phyloP scores from a whole-genome alignment of 495 filamentous ascomycete species.

The Friedmanniomyces endolithicus region DNA sequence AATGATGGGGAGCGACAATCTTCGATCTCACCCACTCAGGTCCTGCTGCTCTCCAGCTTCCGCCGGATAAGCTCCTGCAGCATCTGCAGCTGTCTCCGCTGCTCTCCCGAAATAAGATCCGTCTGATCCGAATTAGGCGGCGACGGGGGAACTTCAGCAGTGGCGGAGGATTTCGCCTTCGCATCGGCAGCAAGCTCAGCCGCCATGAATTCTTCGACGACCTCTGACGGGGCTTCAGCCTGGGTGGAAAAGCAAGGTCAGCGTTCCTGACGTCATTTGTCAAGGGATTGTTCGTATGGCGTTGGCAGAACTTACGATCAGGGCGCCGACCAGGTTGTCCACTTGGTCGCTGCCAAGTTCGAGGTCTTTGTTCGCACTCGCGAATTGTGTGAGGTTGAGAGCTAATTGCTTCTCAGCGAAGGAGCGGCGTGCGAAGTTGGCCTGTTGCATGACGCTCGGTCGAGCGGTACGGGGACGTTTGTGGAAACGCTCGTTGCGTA shows the following conservation, averaged over 20 bases:
- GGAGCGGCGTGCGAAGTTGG: constrained; percentile 17
- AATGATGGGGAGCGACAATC: neutral
- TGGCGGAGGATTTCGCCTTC: neutral
- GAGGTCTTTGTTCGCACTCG: constrained; percentile 25
- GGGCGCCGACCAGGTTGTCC: constrained; percentile 21
- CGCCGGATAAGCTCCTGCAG: constrained; percentile 20
- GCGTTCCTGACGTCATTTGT: constrained; percentile 20
- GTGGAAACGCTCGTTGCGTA: constrained; percentile 2
- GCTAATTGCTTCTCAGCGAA: constrained; percentile 43
- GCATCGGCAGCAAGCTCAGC: constrained; percentile 3
- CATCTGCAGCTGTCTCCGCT: constrained; percentile 15
- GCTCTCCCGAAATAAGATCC: constrained; percentile 11
- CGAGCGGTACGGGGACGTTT: neutral
- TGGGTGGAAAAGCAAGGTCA: constrained; percentile 19
- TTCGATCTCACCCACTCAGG: neutral
- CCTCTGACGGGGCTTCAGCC: constrained; percentile 28
- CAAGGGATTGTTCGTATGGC: constrained; percentile 5
- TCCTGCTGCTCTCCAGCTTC: constrained; percentile 11
- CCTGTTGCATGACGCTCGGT: constrained; percentile 12
- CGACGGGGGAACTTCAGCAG: constrained; percentile 5
- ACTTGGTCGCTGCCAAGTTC: constrained; percentile 20
- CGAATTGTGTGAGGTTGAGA: constrained; percentile 42
- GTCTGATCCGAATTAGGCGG: constrained; percentile 18
- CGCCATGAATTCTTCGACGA: constrained; percentile 14
- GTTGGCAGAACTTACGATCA: constrained; percentile 25